phyloP scores from a whole-genome alignment of 2,329 filamentous ascomycete species.

The Aspergillus pseudoterreus region DNA sequence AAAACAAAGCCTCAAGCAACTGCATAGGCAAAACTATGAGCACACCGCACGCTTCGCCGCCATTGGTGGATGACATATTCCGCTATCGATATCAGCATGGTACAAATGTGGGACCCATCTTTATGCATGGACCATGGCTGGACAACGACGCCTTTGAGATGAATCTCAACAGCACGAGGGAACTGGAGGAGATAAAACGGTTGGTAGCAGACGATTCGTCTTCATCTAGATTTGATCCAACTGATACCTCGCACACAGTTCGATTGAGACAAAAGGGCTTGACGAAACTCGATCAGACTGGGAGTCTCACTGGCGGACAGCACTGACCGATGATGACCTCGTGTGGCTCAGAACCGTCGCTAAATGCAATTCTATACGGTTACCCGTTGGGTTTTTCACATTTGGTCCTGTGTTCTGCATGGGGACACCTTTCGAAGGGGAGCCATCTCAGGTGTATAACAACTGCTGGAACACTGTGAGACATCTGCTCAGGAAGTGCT shows the following conservation, averaged over 20 bases:
- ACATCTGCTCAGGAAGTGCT: conserved; percentile 44
- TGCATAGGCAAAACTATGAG: not conserved
- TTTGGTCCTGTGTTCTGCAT: conserved; percentile 50
- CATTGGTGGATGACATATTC: conserved; percentile 27
- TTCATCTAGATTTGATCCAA: not conserved
- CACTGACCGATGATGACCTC: conserved; percentile 50
- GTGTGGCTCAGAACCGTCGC: conserved; percentile 51
- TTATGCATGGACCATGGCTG: conserved; percentile 61
- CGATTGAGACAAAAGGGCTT: conserved; percentile 46
- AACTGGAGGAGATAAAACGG: conserved; percentile 51
- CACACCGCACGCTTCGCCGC: conserved; percentile 4
- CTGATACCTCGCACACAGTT: conserved; percentile 19
- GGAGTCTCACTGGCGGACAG: conserved; percentile 52
- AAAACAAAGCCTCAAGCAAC: not conserved
- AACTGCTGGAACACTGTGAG: conserved; percentile 53
- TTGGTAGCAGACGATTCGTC: conserved; percentile 5
- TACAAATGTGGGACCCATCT: conserved; percentile 56
- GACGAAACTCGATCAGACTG: conserved; percentile 49
- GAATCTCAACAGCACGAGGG: conserved; percentile 40
- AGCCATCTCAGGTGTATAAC: conserved; percentile 47
- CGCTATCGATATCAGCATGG: conserved; percentile 60
- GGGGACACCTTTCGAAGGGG: conserved; percentile 50
- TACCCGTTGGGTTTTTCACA: conserved; percentile 60
- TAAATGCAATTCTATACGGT: conserved; percentile 55
- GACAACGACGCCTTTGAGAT: conserved; percentile 47